These are phyloP conservation scores for Mycena filopes DNA, from an alignment of 768 basidiomycete species.

Conservation along the genomic window DNA sequence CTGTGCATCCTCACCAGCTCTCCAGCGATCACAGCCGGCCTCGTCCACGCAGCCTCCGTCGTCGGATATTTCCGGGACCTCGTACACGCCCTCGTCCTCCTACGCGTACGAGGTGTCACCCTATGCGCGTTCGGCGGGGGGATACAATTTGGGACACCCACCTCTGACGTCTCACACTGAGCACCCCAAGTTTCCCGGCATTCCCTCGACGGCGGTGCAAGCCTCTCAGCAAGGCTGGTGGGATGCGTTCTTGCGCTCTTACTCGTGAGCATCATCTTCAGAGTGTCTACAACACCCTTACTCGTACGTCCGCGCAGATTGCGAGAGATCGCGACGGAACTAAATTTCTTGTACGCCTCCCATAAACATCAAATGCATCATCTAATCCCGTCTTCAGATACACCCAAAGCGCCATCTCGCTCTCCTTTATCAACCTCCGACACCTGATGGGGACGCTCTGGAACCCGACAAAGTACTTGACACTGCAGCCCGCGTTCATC, in stretches of 20 bases:
- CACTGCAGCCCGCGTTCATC: slow-evolving; percentile 62
- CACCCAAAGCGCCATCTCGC: slow-evolving; percentile 29
- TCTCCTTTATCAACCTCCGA: slow-evolving; percentile 58
- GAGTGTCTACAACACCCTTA: background rate
- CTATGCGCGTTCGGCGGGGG: background rate
- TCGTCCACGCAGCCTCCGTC: slow-evolving; percentile 11
- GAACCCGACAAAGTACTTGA: slow-evolving; percentile 47
- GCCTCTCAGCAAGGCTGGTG: slow-evolving; percentile 30
- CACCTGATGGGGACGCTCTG: slow-evolving; percentile 54
- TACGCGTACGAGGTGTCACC: slow-evolving; percentile 18
- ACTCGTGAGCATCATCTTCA: slow-evolving; percentile 8
- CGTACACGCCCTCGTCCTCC: slow-evolving; percentile 4
- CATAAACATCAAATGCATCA: background rate
- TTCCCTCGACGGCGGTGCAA: slow-evolving; percentile 17
- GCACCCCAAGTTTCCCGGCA: slow-evolving; percentile 26
- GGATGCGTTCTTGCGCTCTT: slow-evolving; percentile 27
- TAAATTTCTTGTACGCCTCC: slow-evolving; percentile 22
- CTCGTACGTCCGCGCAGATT: slow-evolving; percentile 6
- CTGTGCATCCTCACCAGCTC: background rate
- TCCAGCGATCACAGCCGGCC: background rate
- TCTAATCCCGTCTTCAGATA: background rate
- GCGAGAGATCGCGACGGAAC: slow-evolving; percentile 28
- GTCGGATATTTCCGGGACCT: background rate
- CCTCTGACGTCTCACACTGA: background rate
- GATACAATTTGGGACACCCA: slow-evolving; percentile 13